phyloP scores from a whole-genome alignment of 2,329 filamentous ascomycete species.

The Arthrobotrys entomopaga region DNA sequence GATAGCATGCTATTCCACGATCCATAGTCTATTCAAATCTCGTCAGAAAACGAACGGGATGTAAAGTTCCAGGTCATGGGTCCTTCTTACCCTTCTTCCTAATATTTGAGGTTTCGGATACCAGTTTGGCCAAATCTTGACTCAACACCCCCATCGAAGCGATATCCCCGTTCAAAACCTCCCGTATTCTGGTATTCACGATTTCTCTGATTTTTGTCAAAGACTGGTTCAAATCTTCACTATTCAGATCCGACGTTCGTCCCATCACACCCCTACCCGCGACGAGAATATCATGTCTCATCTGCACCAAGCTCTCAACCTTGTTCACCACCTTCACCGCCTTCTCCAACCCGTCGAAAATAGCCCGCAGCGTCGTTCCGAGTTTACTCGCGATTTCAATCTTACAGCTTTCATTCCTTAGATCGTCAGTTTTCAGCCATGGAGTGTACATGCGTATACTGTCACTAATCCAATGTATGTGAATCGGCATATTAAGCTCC shows the following conservation, averaged over 20 bases:
- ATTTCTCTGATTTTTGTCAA: slow-evolving; percentile 41
- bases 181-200: slow-evolving; percentile 51
- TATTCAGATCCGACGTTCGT: slow-evolving; percentile 39
- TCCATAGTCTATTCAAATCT: slow-evolving; percentile 18
- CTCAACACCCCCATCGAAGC: slow-evolving; percentile 25
- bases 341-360: slow-evolving; percentile 58
- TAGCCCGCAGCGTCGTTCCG: slow-evolving; percentile 63
- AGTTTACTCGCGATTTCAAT: slow-evolving; percentile 62
- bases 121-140: slow-evolving; percentile 26
- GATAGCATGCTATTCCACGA: slow-evolving; percentile 47
- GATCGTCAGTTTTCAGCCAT: slow-evolving; percentile 71
- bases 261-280: slow-evolving; percentile 41
- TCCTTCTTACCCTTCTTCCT: slow-evolving; percentile 29
- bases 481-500: slow-evolving; percentile 70
- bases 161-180: slow-evolving; percentile 45
- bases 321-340: slow-evolving; percentile 55
- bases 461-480: slow-evolving; percentile 70
- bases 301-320: slow-evolving; percentile 56
- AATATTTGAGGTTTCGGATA: slow-evolving; percentile 2
- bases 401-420: slow-evolving; percentile 57
- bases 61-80: too few relatives aligned
- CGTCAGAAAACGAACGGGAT: too few relatives aligned
- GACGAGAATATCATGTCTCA: slow-evolving; percentile 55
- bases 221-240: slow-evolving; percentile 42
- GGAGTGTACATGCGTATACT: slow-evolving; percentile 74